These are phyloP conservation scores for Talaromyces piceae DNA, from an alignment of 2,329 filamentous ascomycete genomes.

Conservation along the genomic window DNA sequence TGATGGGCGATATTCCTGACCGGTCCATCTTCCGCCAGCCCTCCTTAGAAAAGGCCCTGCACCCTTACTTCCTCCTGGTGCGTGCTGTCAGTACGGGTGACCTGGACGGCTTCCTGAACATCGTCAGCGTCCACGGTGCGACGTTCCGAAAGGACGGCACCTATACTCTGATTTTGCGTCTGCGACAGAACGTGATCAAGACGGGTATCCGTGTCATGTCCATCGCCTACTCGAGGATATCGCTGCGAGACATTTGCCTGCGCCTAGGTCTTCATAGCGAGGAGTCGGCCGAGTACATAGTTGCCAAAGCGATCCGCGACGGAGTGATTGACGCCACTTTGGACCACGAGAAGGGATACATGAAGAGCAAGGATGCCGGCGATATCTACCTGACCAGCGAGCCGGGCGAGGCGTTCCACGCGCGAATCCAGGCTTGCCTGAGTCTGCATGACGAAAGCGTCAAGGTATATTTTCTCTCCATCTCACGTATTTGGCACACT, in stretches of 20 bases:
- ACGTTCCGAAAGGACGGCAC: slow-evolving; percentile 90
- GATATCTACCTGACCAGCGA: slow-evolving; percentile 95
- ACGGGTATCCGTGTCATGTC: slow-evolving; percentile 99
- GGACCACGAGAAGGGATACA: slow-evolving; percentile 90
- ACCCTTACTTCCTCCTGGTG: slow-evolving; percentile 89
- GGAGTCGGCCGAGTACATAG: slow-evolving; percentile 97
- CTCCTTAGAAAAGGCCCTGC: slow-evolving; percentile 74
- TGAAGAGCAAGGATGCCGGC: slow-evolving; percentile 96
- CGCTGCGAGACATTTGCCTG: slow-evolving; percentile 93
- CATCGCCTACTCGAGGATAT: slow-evolving; percentile 94
- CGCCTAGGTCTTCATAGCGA: slow-evolving; percentile 88
- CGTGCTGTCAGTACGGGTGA: slow-evolving; percentile 96
- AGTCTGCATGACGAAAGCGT: slow-evolving; percentile 94
- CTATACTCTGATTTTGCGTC: slow-evolving; percentile 87
- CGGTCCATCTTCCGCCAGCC: slow-evolving; percentile 88
- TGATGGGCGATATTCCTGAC: slow-evolving; percentile 98
- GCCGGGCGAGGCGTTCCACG: slow-evolving; percentile 94
- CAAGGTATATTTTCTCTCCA: slow-evolving; percentile 57
- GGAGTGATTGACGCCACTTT: slow-evolving; percentile 93
- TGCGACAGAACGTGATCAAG: slow-evolving; percentile 98
- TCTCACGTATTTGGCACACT: background rate
- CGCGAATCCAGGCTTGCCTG: slow-evolving; percentile 86
- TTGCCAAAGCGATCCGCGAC: slow-evolving; percentile 95
- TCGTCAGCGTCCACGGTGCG: slow-evolving; percentile 71
- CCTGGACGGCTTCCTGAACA: slow-evolving; percentile 82